Evolutionary conservation across 1,139 yeast genomes (phyloP), one percentile per base, ranked within the genome.

Genomic region (Yamadazyma jaroonii): DNA sequence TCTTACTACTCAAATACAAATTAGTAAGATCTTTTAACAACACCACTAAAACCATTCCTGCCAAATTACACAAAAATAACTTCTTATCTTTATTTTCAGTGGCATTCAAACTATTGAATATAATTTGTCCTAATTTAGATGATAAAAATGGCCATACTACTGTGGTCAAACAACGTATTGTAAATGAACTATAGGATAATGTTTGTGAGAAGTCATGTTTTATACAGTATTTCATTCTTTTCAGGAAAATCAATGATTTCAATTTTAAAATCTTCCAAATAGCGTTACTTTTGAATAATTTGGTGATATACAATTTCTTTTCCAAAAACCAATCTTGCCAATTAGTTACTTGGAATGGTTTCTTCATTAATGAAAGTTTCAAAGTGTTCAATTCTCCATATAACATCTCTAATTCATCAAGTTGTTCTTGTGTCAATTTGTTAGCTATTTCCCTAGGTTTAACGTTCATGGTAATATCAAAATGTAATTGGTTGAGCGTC

Each of bases 401-500:
- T 3, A 58, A 39, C 2, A 48, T 48, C 42, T 68, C 74, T 24
- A 69, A 44, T 3, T 41, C 36, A 23, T 53, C 59, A 22, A 61
- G 47, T 26, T 62, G 62, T 2, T 34, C 31, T 1, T 53, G 54
- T 5, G 52, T 32, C 30, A 69, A 48, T 32, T 57, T 53, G 47
- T 69, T 66, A 21, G 70, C 67, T 30, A 71, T 59, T 26, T 59
- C 64, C 32, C 72, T 45, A 5, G 74, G 73, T 33, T 63, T 52
- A 1, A 56, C 49, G 3, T 52, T 46, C 50, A 62, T 48, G 6
- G 63, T 52, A 6, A 65, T 40, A 34, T 61, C 55, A 42, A 74
- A 77, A 48, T 76, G 74, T 2, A 63, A 35, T 34, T 72, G 59
- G 48, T 77, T 77, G 33, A 76, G 47, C 0, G 77, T 67, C 13